Percentiles rank a stretch among this genome's conserved stretches.
Conservation (phyloP, 805 yeast species). For the Cyberlindnera euphorbiae region DNA sequence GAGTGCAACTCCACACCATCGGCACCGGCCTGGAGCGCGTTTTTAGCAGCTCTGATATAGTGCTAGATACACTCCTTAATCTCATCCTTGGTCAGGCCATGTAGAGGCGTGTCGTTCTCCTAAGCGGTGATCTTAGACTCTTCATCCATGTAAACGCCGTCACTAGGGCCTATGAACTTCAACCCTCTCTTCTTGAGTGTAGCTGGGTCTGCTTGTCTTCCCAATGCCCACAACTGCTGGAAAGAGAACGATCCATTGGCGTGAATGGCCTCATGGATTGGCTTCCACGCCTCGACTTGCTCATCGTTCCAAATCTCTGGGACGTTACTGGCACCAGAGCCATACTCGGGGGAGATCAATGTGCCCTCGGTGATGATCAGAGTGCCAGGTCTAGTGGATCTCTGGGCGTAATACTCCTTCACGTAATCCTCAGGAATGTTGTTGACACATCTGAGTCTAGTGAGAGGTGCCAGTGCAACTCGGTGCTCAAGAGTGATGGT, state of each 20-base stretch:
- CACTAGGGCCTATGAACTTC: constrained; percentile 37
- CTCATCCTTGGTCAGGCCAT: constrained; percentile 21
- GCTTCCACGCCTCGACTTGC: constrained; percentile 47
- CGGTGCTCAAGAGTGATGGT: constrained; percentile 32
- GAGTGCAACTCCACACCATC: constrained; percentile 67
- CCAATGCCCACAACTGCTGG: constrained; percentile 50
- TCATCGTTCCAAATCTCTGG: constrained; percentile 48
- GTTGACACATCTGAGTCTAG: constrained; percentile 35
- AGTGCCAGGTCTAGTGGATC: constrained; percentile 54
- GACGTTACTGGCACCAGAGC: constrained; percentile 34
- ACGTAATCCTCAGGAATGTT: constrained; percentile 38
- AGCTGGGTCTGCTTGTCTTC: constrained; percentile 38
- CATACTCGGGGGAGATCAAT: constrained; percentile 40
- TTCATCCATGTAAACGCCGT: constrained; percentile 31
- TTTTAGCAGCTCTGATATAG: constrained; percentile 40
- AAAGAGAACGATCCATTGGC: constrained; percentile 40
- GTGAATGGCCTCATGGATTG: constrained; percentile 46
- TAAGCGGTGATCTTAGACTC: constrained; percentile 31
- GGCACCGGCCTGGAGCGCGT: constrained; percentile 32
- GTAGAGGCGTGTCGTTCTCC: constrained; percentile 26
- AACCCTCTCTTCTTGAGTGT: constrained; percentile 32
- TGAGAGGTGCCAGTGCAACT: constrained; percentile 46
- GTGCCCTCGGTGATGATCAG: constrained; percentile 59
- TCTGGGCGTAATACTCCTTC: constrained; percentile 49
- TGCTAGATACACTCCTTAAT: constrained; percentile 37